Evolutionary conservation across 73 alveolate species (phyloP), one percentile per base, ranked within the genome.

Genomic region (Uronychia binucleata): DNA sequence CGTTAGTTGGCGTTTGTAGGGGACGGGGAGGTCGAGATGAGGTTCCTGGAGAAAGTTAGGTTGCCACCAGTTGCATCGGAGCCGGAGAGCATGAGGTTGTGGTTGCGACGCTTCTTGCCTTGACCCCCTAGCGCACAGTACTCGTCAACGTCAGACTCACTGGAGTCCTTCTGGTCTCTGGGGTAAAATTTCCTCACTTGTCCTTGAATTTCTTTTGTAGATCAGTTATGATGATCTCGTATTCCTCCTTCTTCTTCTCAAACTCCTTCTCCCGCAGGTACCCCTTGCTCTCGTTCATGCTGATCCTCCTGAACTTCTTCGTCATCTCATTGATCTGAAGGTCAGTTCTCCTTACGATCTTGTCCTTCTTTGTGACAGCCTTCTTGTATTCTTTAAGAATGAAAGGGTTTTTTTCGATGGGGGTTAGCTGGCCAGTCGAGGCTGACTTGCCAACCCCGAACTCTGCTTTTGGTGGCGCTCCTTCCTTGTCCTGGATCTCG

Each of bases 251-350:
- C 81, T 75, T 75, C 27, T 5, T 1, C 58, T 75, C 59, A 30
- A 75, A 75, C 30, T 75, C 81, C 58, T 32, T 75, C 58, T 75
- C 81, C 59, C 28, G 5, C 30, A 75, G 58, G 58, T 26, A 75
- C 1, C 81, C 81, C 30, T 75, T 75, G 57, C 32, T 75, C 32
- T 75, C 81, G 30, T 28, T 28, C 46, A 28, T 8, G 32, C 57
- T 75, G 1, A 75, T 28, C 27, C 58, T 75, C 30, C 32, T 75
- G 27, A 75, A 75, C 59, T 30, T 26, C 32, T 75, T 75, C 5
- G 46, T 75, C 81, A 75, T 75, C 27, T 75, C 81, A 26, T 26
- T 28, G 81, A 75, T 75, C 46, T 46, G 19, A 19, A 46, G 67
- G 5, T 19, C 5, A 46, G 67, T 19, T 46, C 67, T 46, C 67